Evolutionary conservation across 495 filamentous ascomycete species (phyloP), one percentile per base, ranked within the genome.

Genomic region (Xylaria grammica): DNA sequence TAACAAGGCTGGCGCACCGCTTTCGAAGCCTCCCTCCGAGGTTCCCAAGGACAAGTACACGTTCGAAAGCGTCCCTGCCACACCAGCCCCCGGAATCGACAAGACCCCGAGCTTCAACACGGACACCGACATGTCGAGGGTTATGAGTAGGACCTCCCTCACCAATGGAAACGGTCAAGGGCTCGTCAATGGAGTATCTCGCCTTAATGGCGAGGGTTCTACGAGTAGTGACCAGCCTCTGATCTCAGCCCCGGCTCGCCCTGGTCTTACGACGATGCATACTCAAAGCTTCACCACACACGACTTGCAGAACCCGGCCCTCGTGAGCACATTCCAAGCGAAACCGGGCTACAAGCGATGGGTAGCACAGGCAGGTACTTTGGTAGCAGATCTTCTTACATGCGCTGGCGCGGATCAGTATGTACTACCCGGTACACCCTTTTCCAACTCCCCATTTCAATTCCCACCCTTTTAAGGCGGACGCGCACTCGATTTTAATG

Each of bases 321-420:
- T 82, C 48, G 65, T 80, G n/a, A 78, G 74, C n/a, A 79, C 82
- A 42, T 97, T 97, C 78, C 80, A 90, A 66, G 89, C 92, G 0
- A 91, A 92, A 67, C 91, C 93, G 1, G 95, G 95, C 17, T 99
- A 98, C 74, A 96, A 94, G 78, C 92, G 96, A 81, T 98, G 96
- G 95, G 93, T 99, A 67, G 95, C 95, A 26, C 95, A 97, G 78
- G 94, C 95, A 49, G 95, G 95, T 54, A 98, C 95, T 19, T 83
- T 99, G 66, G 91, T 99, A 22, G 95, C 95, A 24, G 93, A 97
- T 74, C 86, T 99, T 55, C 79, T 99, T 61, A 97, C 93, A 44
- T 97, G 93, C 75, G 95, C 95, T 65, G 95, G 95, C 56, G 93
- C 95, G 24, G 96, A 99, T 78, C 95, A 98, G 85, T 81, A 80